Percentiles rank a stretch among this genome's conserved stretches.
phyloP scores from a whole-genome alignment of 805 yeast genomes.

The Ogataea pignaliae region DNA sequence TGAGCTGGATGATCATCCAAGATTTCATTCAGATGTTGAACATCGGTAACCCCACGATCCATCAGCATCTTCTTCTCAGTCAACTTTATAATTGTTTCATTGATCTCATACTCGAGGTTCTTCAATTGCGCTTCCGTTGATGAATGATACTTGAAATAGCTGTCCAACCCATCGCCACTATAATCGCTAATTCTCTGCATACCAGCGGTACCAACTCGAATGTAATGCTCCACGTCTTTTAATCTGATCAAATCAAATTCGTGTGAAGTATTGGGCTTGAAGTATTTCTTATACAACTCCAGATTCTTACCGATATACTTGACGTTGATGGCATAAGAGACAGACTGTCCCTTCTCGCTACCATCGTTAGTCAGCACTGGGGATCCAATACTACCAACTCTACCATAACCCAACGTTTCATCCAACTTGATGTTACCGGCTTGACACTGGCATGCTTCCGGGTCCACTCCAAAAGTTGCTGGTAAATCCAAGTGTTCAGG shows the following conservation, averaged over 20 bases:
- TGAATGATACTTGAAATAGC: neutral
- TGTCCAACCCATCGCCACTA: neutral
- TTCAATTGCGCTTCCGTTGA: slow-evolving; percentile 11
- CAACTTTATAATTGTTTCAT: slow-evolving; percentile 4
- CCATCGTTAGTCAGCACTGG: slow-evolving; percentile 50
- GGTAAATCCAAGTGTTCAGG: slow-evolving; percentile 34
- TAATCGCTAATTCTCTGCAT: slow-evolving; percentile 2
- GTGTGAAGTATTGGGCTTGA: slow-evolving; percentile 12
- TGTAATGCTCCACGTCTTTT: slow-evolving; percentile 15
- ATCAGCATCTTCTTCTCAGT: slow-evolving; percentile 5
- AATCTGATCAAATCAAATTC: slow-evolving; percentile 23
- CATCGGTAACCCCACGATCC: slow-evolving; percentile 10
- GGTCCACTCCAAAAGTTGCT: slow-evolving; percentile 38
- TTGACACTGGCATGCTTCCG: slow-evolving; percentile 19
- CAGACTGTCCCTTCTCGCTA: slow-evolving; percentile 35
- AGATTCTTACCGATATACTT: slow-evolving; percentile 45
- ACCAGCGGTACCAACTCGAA: slow-evolving; percentile 17
- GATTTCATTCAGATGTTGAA: neutral
- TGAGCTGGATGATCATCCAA: neutral
- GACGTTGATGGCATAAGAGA: slow-evolving; percentile 51
- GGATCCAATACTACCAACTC: slow-evolving; percentile 43
- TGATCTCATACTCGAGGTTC: slow-evolving; percentile 4
- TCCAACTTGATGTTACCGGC: slow-evolving; percentile 25
- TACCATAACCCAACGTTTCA: slow-evolving; percentile 51
- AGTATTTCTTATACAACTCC: slow-evolving; percentile 21